Conservation (phyloP, 176 grass and related monocot genomes). For the Thinopyrum elongatum region DNA sequence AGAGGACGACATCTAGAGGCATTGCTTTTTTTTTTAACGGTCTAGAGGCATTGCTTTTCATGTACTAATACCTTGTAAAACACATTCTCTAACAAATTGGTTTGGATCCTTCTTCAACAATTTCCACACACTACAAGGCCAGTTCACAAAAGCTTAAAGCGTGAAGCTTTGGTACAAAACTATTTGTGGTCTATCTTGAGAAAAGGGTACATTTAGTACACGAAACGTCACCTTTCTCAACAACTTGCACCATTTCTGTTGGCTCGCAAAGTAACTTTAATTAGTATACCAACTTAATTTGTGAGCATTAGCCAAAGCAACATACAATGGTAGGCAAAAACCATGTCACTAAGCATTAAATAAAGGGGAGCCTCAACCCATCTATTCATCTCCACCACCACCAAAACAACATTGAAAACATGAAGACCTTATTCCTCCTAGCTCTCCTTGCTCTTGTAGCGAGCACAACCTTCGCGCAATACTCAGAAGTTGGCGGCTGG, state of each 20-base stretch:
- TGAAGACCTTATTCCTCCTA: not conserved
- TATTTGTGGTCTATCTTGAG: not conserved
- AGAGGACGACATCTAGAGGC: not conserved
- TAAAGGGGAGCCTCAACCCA: not conserved
- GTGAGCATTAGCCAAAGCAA: not conserved
- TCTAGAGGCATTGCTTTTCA: not conserved
- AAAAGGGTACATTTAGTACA: not conserved
- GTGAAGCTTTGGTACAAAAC: not conserved
- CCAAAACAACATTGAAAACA: not conserved
- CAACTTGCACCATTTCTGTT: not conserved
- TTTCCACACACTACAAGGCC: not conserved
- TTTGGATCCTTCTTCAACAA: not conserved
- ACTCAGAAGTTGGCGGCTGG: not conserved
- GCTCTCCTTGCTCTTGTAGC: not conserved
- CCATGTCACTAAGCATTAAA: not conserved
- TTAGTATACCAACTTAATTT: not conserved
- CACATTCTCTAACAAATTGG: not conserved
- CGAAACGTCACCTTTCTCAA: not conserved
- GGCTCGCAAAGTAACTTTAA: not conserved
- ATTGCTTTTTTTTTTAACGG: not conserved
- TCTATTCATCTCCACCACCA: not conserved
- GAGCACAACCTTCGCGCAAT: not conserved
- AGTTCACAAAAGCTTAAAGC: not conserved
- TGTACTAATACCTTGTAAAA: not conserved
- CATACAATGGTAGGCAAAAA: not conserved